Conservation (phyloP, 257 asterid genomes). For the Solanum appendiculatum region DNA sequence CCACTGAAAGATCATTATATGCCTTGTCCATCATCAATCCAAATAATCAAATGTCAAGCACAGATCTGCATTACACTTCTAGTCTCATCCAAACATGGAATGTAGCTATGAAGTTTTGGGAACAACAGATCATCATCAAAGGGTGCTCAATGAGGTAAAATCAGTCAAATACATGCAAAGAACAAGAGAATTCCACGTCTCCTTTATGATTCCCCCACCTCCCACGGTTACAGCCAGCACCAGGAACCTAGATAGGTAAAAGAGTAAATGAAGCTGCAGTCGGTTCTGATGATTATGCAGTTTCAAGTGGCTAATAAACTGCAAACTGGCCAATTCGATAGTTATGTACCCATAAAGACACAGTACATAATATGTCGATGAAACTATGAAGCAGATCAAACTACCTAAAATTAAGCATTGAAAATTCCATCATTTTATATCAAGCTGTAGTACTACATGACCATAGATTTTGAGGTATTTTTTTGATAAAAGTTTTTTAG, state of each 20-base stretch:
- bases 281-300: neutral
- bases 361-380: neutral
- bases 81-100: neutral
- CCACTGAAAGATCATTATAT: neutral
- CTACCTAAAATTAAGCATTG: neutral
- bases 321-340: neutral
- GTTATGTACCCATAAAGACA: neutral
- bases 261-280: neutral
- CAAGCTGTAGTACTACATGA: neutral
- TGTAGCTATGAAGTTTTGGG: neutral
- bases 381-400: neutral
- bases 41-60: neutral
- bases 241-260: neutral
- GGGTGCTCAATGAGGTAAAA: neutral
- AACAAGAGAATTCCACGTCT: neutral
- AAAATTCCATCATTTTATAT: neutral
- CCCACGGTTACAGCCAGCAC: neutral
- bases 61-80: neutral
- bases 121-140: neutral
- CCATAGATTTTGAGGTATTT: neutral
- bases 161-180: neutral
- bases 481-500: neutral
- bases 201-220: neutral
- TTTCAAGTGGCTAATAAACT: neutral
- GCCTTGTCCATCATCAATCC: neutral